A percentile compares a stretch with the other conserved stretches of the same genome.
phyloP scores from a whole-genome alignment of 1,284 basidiomycete genomes.

The Malassezia brasiliensis region DNA sequence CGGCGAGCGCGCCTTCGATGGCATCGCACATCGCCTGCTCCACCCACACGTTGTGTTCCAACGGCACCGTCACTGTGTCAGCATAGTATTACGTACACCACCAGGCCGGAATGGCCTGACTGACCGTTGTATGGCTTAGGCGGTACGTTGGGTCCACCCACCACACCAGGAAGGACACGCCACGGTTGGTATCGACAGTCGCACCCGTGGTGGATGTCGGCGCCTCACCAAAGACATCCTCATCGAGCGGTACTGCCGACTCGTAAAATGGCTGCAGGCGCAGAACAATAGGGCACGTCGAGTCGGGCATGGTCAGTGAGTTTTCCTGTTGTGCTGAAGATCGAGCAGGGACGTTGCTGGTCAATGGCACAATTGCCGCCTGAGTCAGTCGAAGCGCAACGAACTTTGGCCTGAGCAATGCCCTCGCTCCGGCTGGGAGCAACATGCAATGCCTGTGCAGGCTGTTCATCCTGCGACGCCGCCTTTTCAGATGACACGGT shows the following conservation, averaged over 20 bases:
- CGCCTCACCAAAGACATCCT: conserved; percentile 2
- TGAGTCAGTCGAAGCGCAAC: neutral
- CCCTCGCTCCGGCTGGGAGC: conserved; percentile 11
- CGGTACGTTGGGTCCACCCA: conserved; percentile 38
- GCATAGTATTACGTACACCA: conserved; percentile 32
- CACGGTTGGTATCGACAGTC: neutral
- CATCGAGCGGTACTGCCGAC: neutral
- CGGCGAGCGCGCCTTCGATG: conserved; percentile 34
- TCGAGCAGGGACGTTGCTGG: neutral
- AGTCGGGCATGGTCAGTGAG: neutral
- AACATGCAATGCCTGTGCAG: conserved; percentile 23
- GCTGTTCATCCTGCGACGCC: no score
- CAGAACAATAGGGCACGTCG: conserved; percentile 77
- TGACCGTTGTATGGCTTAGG: conserved; percentile 36
- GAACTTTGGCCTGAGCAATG: conserved; percentile 16
- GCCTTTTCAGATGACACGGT: neutral
- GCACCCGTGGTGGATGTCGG: neutral
- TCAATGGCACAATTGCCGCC: neutral
- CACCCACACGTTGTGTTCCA: conserved; percentile 43
- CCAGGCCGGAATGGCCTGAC: conserved; percentile 35
- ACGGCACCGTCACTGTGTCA: conserved; percentile 30
- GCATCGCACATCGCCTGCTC: conserved; percentile 43
- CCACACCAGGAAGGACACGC: conserved; percentile 34
- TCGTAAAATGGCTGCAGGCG: conserved; percentile 61
- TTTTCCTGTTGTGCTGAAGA: neutral